Base-by-base conservation (phyloP, 768 basidiomycete genomes). In the Boletus insuetus region DNA sequence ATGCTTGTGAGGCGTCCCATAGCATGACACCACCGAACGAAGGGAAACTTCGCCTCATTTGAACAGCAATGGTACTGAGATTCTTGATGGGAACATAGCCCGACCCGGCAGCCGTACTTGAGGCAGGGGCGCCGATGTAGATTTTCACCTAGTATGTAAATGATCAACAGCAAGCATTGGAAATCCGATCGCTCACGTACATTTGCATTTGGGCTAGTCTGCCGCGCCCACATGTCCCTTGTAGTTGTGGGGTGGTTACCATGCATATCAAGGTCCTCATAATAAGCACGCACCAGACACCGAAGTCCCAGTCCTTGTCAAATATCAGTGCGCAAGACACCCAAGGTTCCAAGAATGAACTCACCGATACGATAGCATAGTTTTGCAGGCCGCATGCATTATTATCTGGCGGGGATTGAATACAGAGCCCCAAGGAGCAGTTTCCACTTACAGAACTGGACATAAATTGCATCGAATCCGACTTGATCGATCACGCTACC, bases 401-500 rank as follows among this genome's bases (percentile, higher is more conserved):
- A 61, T 80, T 75, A 57, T 80, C 78, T 78, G 29, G 14, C 5
- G 13, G 39, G 14, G 24, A 22, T 53, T 26, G 42, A 39, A 39
- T 20, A 7, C 7, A 20, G 53, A 17, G 14, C 9, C 40, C 39
- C 4, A 19, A 26, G 29, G 51, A 48, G 24, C 47, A 42, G 22
- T 19, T 31, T 26, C 35, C 31, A 38, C 55, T 53, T 34, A 57
- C 80, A 82, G 66, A 89, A 86, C 65, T 87, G 87, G 35, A 89
- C 86, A 63, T 87, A 89, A 55, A 90, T 72, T 2, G 85, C 86
- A 70, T 90, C 88, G 58, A 89, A 90, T 6, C 67, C 76, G 12
- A 81, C 86, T 1, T 75, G 62, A 62, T 87, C 81, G 51, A 89
- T 72, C 20, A 86, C 83, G 10, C 74, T 74, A 11, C 83, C 79